These are phyloP conservation scores for Phytophthora constricta DNA, from an alignment of 352 stramenopile genomes.

Conservation along the genomic window DNA sequence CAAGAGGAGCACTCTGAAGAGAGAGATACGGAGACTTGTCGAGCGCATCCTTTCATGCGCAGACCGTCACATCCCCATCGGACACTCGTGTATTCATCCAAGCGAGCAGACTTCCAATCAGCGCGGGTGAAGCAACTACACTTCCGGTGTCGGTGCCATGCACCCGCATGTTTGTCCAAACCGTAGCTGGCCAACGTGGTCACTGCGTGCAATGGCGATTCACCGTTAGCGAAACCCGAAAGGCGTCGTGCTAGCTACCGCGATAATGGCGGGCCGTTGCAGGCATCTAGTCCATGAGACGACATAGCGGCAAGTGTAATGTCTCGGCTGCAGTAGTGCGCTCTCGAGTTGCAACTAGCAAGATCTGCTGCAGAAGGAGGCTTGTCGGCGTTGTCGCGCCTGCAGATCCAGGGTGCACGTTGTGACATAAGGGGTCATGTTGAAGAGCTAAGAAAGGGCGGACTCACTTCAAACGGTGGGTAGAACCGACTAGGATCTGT, in stretches of 20 bases:
- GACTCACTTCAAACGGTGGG: slow-evolving; percentile 3
- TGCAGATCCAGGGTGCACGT: neutral
- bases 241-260: too few species aligned
- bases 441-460: slow-evolving; percentile 27
- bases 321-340: too few species aligned
- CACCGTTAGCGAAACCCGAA: too few species aligned
- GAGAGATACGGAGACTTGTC: slow-evolving; percentile 28
- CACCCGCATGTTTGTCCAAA: neutral
- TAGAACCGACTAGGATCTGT: neutral
- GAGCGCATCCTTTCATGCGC: slow-evolving; percentile 15
- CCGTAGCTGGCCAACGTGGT: too few species aligned
- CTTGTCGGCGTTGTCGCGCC: neutral
- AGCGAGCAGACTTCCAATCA: slow-evolving; percentile 24
- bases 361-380: neutral
- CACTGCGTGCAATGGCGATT: too few species aligned
- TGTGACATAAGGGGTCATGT: slow-evolving; percentile 10
- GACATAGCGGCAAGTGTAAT: too few species aligned
- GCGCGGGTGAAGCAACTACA: slow-evolving; percentile 7
- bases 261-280: too few species aligned
- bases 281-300: too few species aligned
- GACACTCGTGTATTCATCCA: slow-evolving; percentile 15
- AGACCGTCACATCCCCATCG: neutral
- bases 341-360: too few species aligned
- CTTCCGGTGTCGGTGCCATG: slow-evolving; percentile 4
- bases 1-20: neutral